These are phyloP conservation scores for Yarrowia sp. DNA, from an alignment of 805 yeast genomes.

Conservation along the genomic window DNA sequence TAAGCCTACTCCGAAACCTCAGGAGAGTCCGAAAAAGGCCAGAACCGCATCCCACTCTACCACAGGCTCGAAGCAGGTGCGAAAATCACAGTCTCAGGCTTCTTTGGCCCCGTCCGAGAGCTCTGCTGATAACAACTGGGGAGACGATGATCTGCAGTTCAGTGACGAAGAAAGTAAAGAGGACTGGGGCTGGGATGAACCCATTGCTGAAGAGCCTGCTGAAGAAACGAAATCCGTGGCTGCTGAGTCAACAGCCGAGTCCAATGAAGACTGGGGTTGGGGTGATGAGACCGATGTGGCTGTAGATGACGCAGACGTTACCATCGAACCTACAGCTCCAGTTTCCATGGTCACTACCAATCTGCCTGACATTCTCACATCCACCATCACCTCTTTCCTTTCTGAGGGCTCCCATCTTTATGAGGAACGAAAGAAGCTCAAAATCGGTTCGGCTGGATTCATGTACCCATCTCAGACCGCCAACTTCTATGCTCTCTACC, in stretches of 20 bases:
- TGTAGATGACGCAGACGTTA: background rate
- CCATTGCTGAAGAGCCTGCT: slow-evolving; percentile 33
- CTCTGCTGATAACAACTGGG: slow-evolving; percentile 37
- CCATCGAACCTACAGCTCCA: background rate
- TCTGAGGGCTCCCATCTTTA: slow-evolving; percentile 37
- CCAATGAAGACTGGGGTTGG: slow-evolving; percentile 45
- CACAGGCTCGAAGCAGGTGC: slow-evolving; percentile 1
- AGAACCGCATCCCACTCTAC: slow-evolving; percentile 6
- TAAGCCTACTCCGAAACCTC: background rate
- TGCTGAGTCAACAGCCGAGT: slow-evolving; percentile 17
- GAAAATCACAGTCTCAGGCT: slow-evolving; percentile 1
- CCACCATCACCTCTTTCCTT: slow-evolving; percentile 33
- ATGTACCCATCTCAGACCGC: slow-evolving; percentile 35
- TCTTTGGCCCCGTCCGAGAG: slow-evolving; percentile 21
- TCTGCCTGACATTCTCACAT: slow-evolving; percentile 31
- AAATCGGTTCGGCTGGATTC: slow-evolving; percentile 25
- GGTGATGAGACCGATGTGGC: slow-evolving; percentile 42
- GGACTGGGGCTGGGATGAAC: slow-evolving; percentile 32
- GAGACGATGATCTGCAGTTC: slow-evolving; percentile 44
- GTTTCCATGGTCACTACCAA: slow-evolving; percentile 25
- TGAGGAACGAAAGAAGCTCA: slow-evolving; percentile 11
- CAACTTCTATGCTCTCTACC: slow-evolving; percentile 43
- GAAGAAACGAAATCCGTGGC: slow-evolving; percentile 35
- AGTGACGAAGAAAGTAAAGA: slow-evolving; percentile 39
- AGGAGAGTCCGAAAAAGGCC: slow-evolving; percentile 6